These are phyloP conservation scores for Pseudocercospora macadamiae DNA, from an alignment of 2,329 filamentous ascomycete species.

Conservation along the genomic window DNA sequence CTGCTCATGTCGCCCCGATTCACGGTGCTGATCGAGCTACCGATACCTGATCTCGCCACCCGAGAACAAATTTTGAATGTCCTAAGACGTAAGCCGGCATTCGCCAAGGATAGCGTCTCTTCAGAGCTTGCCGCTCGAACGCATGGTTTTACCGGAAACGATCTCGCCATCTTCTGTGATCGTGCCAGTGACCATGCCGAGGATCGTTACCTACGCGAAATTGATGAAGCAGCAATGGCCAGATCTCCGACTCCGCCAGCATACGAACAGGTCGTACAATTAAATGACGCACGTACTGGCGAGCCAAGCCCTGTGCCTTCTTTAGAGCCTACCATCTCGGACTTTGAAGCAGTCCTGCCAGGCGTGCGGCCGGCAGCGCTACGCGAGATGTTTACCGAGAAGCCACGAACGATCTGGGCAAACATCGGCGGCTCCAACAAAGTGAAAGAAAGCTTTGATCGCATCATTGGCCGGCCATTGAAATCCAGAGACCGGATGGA, in stretches of 20 bases:
- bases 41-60: slow-evolving; percentile 72
- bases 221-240: slow-evolving; percentile 23
- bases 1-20: slow-evolving; percentile 71
- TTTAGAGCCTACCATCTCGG: not conserved
- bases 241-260: slow-evolving; percentile 22
- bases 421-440: slow-evolving; percentile 85
- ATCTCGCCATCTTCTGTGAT: slow-evolving; percentile 69
- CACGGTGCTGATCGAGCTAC: slow-evolving; percentile 68
- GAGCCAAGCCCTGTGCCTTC: not conserved
- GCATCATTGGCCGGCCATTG: slow-evolving; percentile 62
- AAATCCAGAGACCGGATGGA: slow-evolving; percentile 58
- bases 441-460: slow-evolving; percentile 66
- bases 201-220: slow-evolving; percentile 38
- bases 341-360: slow-evolving; percentile 7
- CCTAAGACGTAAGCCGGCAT: slow-evolving; percentile 55
- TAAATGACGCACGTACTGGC: not conserved
- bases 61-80: slow-evolving; percentile 74
- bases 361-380: slow-evolving; percentile 78
- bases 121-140: slow-evolving; percentile 70
- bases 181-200: slow-evolving; percentile 51
- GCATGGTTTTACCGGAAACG: slow-evolving; percentile 82
- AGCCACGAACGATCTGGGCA: slow-evolving; percentile 80
- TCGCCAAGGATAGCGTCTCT: slow-evolving; percentile 55
- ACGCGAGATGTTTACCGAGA: slow-evolving; percentile 85
- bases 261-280: slow-evolving; percentile 13